Evolutionary conservation across 2,329 filamentous ascomycete species (phyloP), one percentile per base, ranked within the genome.

Genomic region (Aspergillus neoniger): DNA sequence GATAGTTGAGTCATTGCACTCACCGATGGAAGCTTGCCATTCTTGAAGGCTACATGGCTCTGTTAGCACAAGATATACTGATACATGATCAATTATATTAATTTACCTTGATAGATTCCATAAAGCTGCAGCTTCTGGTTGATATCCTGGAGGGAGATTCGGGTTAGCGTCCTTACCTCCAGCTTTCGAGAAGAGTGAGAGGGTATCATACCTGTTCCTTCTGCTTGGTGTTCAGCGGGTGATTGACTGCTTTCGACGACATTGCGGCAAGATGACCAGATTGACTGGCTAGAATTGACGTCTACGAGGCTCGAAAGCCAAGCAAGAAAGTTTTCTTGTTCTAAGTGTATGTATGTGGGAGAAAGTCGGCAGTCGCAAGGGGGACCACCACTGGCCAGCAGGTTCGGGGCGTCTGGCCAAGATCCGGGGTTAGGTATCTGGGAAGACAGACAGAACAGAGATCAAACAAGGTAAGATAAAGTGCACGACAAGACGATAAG

Each of bases 91-190:
- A 58, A 8, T 19, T 21, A 30, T 38, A 6, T 30, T 5, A 15
- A 59, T 65, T 63, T 65, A 88, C 85, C 85, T 68, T 84, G 81
- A 79, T 88, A 86, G 77, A 98, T 97, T 72, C 94, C 95, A 72
- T 96, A 99, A 39, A 98, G 80, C 79, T 97, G 93, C 55, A 99
- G 88, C 83, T 99, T 99, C 75, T 88, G 87, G 79, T 95, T 95
- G 79, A 98, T 89, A 76, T 96, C 86, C 73, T 80, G 57, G 15
- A 49, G 28, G 17, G 15, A 38, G 10, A 49, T 17, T 14, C 19
- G 21, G 43, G 39, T 57, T 30, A 59, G 47, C 12, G 28, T n/a
- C 28, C 5, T n/a, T 9, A 5, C 12, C 19, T n/a, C 25, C 14
- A 44, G 12, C 30, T 30, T 39, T 19, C 9, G 15, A 15, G 32